A percentile compares a stretch with the other conserved stretches of the same genome.
Conservation (phyloP, 2,329 filamentous ascomycete genomes). For the Thelonectria blattea region DNA sequence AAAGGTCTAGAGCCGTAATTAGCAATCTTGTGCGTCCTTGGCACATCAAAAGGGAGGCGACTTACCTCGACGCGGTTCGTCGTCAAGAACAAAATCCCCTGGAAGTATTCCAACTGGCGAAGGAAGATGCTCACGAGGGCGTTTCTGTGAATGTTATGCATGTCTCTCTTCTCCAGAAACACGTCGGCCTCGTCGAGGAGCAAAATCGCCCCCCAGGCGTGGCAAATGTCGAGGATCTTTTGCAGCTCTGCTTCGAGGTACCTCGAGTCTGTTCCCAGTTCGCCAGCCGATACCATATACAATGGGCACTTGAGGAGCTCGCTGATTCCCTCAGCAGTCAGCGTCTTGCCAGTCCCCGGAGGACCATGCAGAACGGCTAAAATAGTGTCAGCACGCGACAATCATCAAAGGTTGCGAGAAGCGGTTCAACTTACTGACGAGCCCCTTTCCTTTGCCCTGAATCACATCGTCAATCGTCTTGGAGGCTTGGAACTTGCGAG, state of each 20-base stretch:
- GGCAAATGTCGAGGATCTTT: slow-evolving; percentile 84
- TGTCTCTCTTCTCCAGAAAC: slow-evolving; percentile 81
- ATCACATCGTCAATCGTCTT: slow-evolving; percentile 85
- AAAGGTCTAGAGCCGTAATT: slow-evolving; percentile 63
- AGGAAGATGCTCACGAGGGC: slow-evolving; percentile 88
- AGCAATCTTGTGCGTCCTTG: not conserved
- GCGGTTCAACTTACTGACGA: slow-evolving; percentile 61
- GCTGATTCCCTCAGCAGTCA: slow-evolving; percentile 86
- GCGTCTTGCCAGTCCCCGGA: slow-evolving; percentile 86
- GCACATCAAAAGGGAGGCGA: slow-evolving; percentile 5
- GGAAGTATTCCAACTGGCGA: slow-evolving; percentile 86
- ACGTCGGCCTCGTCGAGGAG: slow-evolving; percentile 87
- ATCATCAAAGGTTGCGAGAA: not conserved
- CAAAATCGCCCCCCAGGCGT: slow-evolving; percentile 84
- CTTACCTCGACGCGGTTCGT: slow-evolving; percentile 79
- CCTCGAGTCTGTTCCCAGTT: slow-evolving; percentile 78
- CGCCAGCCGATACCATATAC: slow-evolving; percentile 83
- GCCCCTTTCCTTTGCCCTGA: slow-evolving; percentile 83
- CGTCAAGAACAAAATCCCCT: slow-evolving; percentile 87
- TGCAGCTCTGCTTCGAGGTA: slow-evolving; percentile 78
- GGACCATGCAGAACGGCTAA: slow-evolving; percentile 78
- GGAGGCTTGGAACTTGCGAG: slow-evolving; percentile 81
- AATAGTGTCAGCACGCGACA: slow-evolving; percentile 23
- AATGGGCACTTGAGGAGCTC: slow-evolving; percentile 82
- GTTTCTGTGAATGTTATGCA: slow-evolving; percentile 85